A percentile compares a stretch with the other conserved stretches of the same genome.
These are phyloP conservation scores for Suhomyces bokatorum DNA, from an alignment of 1,139 yeast genomes.

Conservation along the genomic window DNA sequence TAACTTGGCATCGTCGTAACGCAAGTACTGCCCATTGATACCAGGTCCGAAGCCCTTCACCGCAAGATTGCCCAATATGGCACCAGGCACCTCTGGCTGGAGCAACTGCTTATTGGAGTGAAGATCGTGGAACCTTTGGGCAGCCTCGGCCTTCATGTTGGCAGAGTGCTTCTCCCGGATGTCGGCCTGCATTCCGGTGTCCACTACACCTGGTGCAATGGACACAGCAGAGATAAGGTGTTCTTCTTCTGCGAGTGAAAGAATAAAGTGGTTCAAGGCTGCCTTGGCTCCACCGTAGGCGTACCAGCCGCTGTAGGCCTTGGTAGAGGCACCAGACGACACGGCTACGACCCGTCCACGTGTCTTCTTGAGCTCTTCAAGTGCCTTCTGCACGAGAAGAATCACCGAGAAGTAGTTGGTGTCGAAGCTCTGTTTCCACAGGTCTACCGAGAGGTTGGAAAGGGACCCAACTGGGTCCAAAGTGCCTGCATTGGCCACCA, in stretches of 20 bases:
- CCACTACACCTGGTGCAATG: constrained; percentile 92
- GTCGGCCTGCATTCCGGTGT: constrained; percentile 79
- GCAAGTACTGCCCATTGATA: constrained; percentile 62
- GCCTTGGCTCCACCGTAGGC: constrained; percentile 92
- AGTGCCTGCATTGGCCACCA: constrained; percentile 86
- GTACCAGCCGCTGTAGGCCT: constrained; percentile 72
- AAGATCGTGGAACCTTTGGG: constrained; percentile 60
- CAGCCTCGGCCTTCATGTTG: constrained; percentile 58
- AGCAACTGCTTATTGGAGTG: constrained; percentile 56
- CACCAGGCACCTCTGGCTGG: constrained; percentile 69
- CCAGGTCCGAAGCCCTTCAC: constrained; percentile 52
- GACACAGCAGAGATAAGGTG: constrained; percentile 58
- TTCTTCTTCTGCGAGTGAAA: constrained; percentile 69
- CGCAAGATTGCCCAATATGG: constrained; percentile 65
- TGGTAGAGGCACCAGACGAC: constrained; percentile 80
- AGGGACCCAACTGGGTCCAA: constrained; percentile 74
- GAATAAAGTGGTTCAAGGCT: constrained; percentile 74
- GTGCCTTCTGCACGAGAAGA: constrained; percentile 53
- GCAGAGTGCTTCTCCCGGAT: constrained; percentile 62
- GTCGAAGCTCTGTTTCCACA: constrained; percentile 69
- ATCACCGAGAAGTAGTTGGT: constrained; percentile 80
- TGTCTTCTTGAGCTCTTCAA: constrained; percentile 58
- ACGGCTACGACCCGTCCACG: constrained; percentile 72
- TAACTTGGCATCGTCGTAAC: constrained; percentile 52
- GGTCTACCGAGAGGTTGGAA: constrained; percentile 46